Percentiles rank a stretch among this genome's conserved stretches.
phyloP scores from a whole-genome alignment of 768 basidiomycete genomes.

The Tulasnella calospora region DNA sequence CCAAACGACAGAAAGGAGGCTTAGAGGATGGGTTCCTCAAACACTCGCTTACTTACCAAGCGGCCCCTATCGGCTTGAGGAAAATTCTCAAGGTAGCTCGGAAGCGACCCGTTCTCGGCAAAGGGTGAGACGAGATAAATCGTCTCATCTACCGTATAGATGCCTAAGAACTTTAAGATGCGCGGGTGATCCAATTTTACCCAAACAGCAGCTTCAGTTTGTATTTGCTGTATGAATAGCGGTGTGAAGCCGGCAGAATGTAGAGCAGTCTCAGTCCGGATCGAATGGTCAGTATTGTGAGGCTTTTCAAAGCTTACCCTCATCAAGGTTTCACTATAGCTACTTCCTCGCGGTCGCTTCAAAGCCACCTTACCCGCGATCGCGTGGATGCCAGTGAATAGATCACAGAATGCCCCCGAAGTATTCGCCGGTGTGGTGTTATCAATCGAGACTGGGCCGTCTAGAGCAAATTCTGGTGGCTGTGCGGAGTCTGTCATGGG shows the following conservation, averaged over 20 bases:
- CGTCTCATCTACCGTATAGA: not conserved
- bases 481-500: not conserved
- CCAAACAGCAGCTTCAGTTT: not conserved
- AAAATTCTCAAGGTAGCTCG: not conserved
- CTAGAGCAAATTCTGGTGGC: not conserved
- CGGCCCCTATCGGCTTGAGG: not conserved
- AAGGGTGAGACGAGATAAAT: constrained; percentile 13
- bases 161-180: not conserved
- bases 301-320: not conserved
- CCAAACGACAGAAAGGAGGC: not conserved
- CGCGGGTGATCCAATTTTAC: not conserved
- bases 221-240: not conserved
- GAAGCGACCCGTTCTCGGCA: not conserved
- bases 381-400: constrained; percentile 5
- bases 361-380: not conserved
- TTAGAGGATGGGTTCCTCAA: too few relatives aligned
- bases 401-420: constrained; percentile 5
- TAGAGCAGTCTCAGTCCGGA: too few relatives aligned
- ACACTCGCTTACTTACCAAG: constrained; percentile 6
- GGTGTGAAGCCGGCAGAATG: not conserved
- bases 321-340: not conserved
- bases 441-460: not conserved
- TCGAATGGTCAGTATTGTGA: too few relatives aligned
- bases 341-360: not conserved
- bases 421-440: not conserved